Evolutionary conservation across 139 green algal species (phyloP).

Genomic region (Deuterostichococcus epilithicus): DNA sequence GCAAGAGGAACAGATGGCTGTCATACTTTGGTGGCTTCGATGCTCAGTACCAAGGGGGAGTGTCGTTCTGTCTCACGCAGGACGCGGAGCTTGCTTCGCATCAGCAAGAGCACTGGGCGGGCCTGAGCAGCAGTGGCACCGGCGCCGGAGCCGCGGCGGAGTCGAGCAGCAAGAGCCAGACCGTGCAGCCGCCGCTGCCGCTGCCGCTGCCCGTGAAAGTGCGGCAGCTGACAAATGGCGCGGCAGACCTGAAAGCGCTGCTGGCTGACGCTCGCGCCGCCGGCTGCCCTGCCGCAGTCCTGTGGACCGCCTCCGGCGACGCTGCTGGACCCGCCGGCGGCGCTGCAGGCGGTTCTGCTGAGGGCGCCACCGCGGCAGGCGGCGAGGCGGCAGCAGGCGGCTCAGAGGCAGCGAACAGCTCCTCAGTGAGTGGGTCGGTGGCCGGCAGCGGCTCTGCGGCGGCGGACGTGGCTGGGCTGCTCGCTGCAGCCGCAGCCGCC

Average conservation of each 20-base stretch:
- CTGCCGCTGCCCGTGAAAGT: not conserved
- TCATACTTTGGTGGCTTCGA: no score
- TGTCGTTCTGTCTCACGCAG: no score
- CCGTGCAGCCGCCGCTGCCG: not conserved
- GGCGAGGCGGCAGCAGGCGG: not conserved
- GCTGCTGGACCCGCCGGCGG: not conserved
- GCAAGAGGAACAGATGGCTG: no score
- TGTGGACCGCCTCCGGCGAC: slow-evolving; percentile 33
- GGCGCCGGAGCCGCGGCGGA: not conserved
- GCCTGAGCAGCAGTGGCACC: not conserved
- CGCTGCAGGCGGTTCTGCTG: slow-evolving; percentile 5
- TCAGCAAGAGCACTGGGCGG: no score
- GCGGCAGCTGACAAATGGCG: slow-evolving; percentile 37
- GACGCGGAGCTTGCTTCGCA: not conserved
- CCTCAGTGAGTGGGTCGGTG: not conserved
- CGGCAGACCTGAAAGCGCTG: slow-evolving; percentile 49
- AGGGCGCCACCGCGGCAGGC: slow-evolving; percentile 3
- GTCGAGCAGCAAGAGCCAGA: not conserved
- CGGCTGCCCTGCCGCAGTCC: slow-evolving; percentile 27
- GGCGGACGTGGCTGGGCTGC: slow-evolving; percentile 12
- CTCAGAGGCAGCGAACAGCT: no score
- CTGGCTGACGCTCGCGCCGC: slow-evolving; percentile 24
- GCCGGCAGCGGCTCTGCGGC: not conserved
- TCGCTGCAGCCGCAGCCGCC: no score
- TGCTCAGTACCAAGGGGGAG: no score